Evolutionary conservation across 2,329 filamentous ascomycete species (phyloP), one percentile per base, ranked within the genome.

Genomic region (Fusarium dimerum): DNA sequence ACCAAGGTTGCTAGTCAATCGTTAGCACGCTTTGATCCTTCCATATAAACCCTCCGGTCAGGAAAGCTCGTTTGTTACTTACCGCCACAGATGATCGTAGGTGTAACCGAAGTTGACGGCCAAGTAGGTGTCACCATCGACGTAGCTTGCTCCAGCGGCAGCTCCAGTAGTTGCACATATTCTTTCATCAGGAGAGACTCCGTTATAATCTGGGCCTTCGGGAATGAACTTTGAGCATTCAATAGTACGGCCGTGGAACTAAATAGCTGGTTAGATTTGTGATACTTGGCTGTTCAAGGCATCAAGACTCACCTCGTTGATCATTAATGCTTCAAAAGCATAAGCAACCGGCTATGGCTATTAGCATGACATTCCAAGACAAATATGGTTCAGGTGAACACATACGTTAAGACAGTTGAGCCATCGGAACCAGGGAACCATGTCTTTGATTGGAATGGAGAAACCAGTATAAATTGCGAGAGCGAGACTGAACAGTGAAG

Each of bases 371-470:
- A n/a, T n/a, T n/a, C n/a, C n/a, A n/a, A n/a, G n/a, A n/a, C n/a
- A n/a, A n/a, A n/a, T n/a, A n/a, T n/a, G n/a, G n/a, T n/a, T n/a
- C n/a, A n/a, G n/a, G 20, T 26, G 4, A 26, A 26, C 20, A 26
- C 20, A 7, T 26, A 26, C 20, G 52, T 87, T 80, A 42, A 87
- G 69, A 58, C 85, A 86, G 55, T 81, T 82, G 55, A 88, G 84
- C 86, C 86, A 89, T 36, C 82, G 73, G 41, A 80, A 81, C 84
- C 85, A 89, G 1, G 78, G 79, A 26, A 81, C 74, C 82, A 84
- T 87, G 65, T 67, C 60, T 11, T 63, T 50, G n/a, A 64, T 48
- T 0, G 66, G 65, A n/a, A 76, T 70, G 11, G 71, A 64, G 56
- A 85, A 81, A 52, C 78, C 81, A 2, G 81, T 82, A 64, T 64